phyloP scores from a whole-genome alignment of 352 stramenopile genomes.

The Hyaloperonospora arabidopsidis region DNA sequence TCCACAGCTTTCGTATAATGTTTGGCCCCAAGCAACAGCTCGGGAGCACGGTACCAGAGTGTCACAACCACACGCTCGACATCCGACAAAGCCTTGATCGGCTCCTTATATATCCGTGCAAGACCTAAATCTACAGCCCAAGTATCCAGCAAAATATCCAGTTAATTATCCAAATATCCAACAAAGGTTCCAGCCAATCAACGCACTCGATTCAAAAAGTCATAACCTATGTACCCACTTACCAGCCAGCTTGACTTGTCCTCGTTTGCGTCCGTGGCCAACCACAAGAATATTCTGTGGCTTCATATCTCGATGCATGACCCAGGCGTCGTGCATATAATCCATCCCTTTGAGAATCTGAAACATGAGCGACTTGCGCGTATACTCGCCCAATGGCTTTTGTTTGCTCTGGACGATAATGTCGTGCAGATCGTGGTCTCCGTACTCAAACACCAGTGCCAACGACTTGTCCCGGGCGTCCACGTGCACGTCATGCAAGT shows the following conservation, averaged over 20 bases:
- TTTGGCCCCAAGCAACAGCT: constrained; percentile 89
- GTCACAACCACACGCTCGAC: constrained; percentile 92
- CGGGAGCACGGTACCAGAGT: constrained; percentile 92
- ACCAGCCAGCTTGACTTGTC: constrained; percentile 78
- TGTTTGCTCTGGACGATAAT: constrained; percentile 85
- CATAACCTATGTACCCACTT: background rate
- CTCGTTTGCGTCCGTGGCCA: constrained; percentile 69
- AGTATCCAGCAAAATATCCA: background rate
- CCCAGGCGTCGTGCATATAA: constrained; percentile 90
- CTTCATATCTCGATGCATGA: constrained; percentile 92
- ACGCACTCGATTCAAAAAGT: no score
- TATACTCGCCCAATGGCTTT: constrained; percentile 86
- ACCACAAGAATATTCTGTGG: constrained; percentile 91
- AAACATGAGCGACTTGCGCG: constrained; percentile 89
- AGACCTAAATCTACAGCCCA: constrained; percentile 67
- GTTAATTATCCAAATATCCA: no score
- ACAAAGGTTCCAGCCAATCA: background rate
- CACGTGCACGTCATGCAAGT: constrained; percentile 81
- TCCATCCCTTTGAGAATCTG: constrained; percentile 88
- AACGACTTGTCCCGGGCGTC: constrained; percentile 77
- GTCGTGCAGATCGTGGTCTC: constrained; percentile 84
- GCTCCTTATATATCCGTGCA: constrained; percentile 83
- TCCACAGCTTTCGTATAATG: constrained; percentile 94
- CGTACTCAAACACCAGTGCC: constrained; percentile 86
- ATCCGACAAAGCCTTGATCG: constrained; percentile 82